Conservation (phyloP, 306 rosid genomes). For the Prinsepia uniflora region DNA sequence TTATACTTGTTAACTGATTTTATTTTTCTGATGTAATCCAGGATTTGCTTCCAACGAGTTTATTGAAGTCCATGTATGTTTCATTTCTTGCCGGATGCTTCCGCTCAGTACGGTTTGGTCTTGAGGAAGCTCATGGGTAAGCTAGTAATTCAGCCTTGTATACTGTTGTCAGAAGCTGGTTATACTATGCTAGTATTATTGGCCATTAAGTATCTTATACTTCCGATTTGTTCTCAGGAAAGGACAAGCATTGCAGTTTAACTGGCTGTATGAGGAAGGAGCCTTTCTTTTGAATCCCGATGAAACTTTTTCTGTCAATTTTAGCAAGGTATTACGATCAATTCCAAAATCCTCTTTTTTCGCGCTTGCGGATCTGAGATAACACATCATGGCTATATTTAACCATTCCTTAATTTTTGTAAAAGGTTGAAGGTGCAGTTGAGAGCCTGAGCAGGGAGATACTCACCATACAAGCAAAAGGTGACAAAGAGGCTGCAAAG, state of each 20-base stretch:
- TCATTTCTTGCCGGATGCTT: constrained; percentile 96
- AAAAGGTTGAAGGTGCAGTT: constrained; percentile 75
- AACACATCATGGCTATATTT: background rate
- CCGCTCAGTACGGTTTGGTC: constrained; percentile 90
- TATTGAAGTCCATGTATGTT: constrained; percentile 77
- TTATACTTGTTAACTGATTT: background rate
- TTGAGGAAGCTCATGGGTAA: constrained; percentile 94
- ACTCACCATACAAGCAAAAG: constrained; percentile 86
- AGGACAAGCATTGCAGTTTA: constrained; percentile 96
- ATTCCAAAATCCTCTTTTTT: constrained; percentile 11
- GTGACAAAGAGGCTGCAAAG: constrained; percentile 81
- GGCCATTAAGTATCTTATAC: constrained; percentile 30
- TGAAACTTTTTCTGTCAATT: constrained; percentile 70
- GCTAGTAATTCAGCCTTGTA: constrained; percentile 29
- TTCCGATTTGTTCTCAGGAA: constrained; percentile 47
- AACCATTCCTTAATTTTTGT: constrained; percentile 5
- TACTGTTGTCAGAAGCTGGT: constrained; percentile 7
- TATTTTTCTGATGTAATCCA: constrained; percentile 31
- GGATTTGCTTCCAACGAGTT: constrained; percentile 70
- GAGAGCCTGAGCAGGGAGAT: constrained; percentile 85
- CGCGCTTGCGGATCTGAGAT: background rate
- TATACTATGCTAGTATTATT: background rate
- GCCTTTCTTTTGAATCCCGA: constrained; percentile 63
- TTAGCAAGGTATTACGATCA: constrained; percentile 55
- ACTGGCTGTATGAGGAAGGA: constrained; percentile 80